Evolutionary conservation across 352 stramenopile species (phyloP).

Genomic region (Globisporangium canariense): DNA sequence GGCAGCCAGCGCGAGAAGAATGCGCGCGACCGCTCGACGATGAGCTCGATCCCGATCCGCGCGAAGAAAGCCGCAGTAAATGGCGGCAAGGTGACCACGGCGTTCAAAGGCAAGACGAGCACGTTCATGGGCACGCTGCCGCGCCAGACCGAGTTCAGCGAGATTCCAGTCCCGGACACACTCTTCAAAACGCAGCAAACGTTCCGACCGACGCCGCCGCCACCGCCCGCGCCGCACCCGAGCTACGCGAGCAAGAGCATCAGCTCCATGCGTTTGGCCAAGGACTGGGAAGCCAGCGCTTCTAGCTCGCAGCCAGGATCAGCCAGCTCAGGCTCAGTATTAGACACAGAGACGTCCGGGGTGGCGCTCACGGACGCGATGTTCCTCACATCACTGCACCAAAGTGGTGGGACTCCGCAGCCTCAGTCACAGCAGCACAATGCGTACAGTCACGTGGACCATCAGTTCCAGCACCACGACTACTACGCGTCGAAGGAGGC

Average conservation of each 20-base stretch:
- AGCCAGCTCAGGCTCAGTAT: background rate
- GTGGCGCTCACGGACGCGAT: conserved; percentile 36
- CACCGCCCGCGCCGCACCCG: conserved; percentile 9
- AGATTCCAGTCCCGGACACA: conserved; percentile 48
- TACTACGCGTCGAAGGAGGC: conserved; percentile 8
- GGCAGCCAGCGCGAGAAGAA: conserved; percentile 6
- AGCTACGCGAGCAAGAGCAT: conserved; percentile 22
- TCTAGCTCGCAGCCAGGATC: background rate
- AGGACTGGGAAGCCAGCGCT: background rate
- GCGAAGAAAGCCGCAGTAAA: background rate
- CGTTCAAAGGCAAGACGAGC: conserved; percentile 33
- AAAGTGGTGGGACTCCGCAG: background rate
- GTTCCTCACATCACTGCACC: conserved; percentile 49
- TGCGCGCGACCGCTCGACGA: conserved; percentile 10
- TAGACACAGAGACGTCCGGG: conserved; percentile 11
- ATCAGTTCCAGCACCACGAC: conserved; percentile 3
- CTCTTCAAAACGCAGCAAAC: conserved; percentile 43
- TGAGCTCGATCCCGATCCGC: conserved; percentile 10
- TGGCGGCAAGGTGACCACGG: background rate
- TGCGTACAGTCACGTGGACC: conserved; percentile 11
- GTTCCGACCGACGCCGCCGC: conserved; percentile 17
- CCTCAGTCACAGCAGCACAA: conserved; percentile 6
- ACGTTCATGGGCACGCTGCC: conserved; percentile 62
- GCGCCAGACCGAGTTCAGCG: conserved; percentile 44
- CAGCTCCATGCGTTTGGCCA: conserved; percentile 1